phyloP scores from a whole-genome alignment of 352 stramenopile genomes.

The Pythium myriotylum region DNA sequence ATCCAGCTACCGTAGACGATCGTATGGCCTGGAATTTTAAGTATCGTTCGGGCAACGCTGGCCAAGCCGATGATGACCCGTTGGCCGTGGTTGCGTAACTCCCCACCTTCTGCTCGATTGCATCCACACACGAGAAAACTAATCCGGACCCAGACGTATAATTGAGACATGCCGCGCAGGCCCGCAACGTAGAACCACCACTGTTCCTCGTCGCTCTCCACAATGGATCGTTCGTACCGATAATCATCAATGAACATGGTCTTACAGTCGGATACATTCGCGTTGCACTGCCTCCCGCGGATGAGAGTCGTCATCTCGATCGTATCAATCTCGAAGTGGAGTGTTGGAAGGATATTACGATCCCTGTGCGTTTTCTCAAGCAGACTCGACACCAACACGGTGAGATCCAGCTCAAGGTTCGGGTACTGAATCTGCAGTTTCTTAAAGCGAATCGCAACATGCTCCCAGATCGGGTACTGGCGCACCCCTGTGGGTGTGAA shows the following conservation, averaged over 20 bases:
- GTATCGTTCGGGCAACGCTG: slow-evolving; percentile 5
- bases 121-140: slow-evolving; percentile 28
- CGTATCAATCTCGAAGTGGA: neutral
- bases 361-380: slow-evolving; percentile 3
- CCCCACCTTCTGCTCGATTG: slow-evolving; percentile 18
- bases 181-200: slow-evolving; percentile 31
- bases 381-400: neutral
- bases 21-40: slow-evolving; percentile 35
- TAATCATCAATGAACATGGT: slow-evolving; percentile 35
- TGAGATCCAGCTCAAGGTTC: slow-evolving; percentile 8
- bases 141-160: slow-evolving; percentile 53
- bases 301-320: slow-evolving; percentile 15
- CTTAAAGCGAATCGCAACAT: slow-evolving; percentile 12
- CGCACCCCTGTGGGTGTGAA: neutral
- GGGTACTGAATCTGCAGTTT: slow-evolving; percentile 4
- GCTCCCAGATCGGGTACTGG: slow-evolving; percentile 1
- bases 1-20: slow-evolving; percentile 41
- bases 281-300: slow-evolving; percentile 7
- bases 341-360: neutral
- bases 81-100: slow-evolving; percentile 1
- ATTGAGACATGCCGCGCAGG: slow-evolving; percentile 37
- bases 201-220: slow-evolving; percentile 37
- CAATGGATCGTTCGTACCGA: slow-evolving; percentile 46
- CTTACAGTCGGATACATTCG: neutral
- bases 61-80: neutral